Evolutionary conservation across 495 filamentous ascomycete species (phyloP), one percentile per base, ranked within the genome.

Genomic region (Hypoxylon intermedium): DNA sequence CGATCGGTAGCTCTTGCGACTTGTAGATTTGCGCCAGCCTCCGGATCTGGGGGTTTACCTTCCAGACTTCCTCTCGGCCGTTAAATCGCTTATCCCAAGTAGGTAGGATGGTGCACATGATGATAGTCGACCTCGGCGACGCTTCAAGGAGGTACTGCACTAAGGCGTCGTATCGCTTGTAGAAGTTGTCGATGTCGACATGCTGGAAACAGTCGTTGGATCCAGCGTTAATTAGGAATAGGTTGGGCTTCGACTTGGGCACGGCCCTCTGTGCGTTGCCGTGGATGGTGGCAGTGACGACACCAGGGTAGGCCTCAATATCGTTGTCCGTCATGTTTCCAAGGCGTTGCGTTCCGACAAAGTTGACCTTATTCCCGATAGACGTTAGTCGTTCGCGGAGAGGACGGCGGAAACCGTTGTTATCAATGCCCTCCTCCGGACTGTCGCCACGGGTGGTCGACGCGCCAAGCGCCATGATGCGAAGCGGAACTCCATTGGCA

Each of bases 271-370:
- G 41, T 0, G 72, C 72, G 37, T 74, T 70, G 37, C 46, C 59
- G 18, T 65, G 60, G 12, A 75, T 73, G 19, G 67, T 63, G 13
- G 66, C 61, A 20, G 72, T 74, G 19, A 54, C 55, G 5, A 71
- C 65, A 13, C 72, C 73, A 4, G 69, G 72, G 48, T 72, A 75
- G 9, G 71, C 73, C 31, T 75, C 73, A 37, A 73, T 69, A 31
- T 73, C 60, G 47, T 75, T 74, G 49, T 73, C 68, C 9, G 63
- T 63, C 70, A 75, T 75, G 41, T 72, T 67, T 44, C 73, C 73
- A 31, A 65, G 58, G 2, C 63, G 63, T 15, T 70, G 73, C 1
- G 68, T 71, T 13, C 73, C 73, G 15, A 75, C 73, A 50, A 67
- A 72, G 50, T 69, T 67, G 42, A 72, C 66, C 31, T 65, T 62